Evolutionary conservation across 2,329 filamentous ascomycete species (phyloP).

Genomic region (Aspergillus latus): DNA sequence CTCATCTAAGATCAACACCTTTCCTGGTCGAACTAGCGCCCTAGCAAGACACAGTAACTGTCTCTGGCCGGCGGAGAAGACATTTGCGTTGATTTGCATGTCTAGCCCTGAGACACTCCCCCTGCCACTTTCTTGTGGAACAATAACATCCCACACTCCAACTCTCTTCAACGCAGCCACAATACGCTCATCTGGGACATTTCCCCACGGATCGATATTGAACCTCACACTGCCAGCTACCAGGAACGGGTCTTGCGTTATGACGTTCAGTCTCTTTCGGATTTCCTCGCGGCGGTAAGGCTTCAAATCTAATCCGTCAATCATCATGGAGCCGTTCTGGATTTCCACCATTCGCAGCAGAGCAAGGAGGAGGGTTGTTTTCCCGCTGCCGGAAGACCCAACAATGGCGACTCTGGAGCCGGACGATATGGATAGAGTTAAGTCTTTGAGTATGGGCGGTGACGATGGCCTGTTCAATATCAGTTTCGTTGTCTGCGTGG

Average conservation of each 20-base stretch:
- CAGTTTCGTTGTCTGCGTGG: not conserved
- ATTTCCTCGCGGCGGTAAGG: not conserved
- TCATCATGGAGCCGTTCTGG: not conserved
- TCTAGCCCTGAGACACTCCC: not conserved
- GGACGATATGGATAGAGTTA: not conserved
- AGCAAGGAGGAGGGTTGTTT: not conserved
- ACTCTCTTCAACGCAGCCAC: not conserved
- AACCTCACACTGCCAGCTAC: not conserved
- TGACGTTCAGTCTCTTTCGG: not conserved
- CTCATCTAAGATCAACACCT: slow-evolving; percentile 26
- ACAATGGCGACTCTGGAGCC: slow-evolving; percentile 18
- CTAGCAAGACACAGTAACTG: slow-evolving; percentile 7
- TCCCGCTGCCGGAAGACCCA: slow-evolving; percentile 14
- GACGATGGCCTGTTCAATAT: not conserved
- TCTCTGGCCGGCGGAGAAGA: slow-evolving; percentile 4
- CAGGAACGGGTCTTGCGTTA: not conserved
- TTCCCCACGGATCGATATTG: not conserved
- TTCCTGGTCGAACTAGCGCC: not conserved
- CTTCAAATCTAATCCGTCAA: slow-evolving; percentile 5
- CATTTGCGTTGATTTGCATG: not conserved
- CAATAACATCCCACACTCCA: not conserved
- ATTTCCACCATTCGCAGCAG: slow-evolving; percentile 6
- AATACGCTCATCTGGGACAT: not conserved
- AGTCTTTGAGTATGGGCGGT: not conserved
- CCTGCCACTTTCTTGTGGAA: not conserved